These are phyloP conservation scores for Wickerhamiella infanticola DNA, from an alignment of 1,139 yeast genomes.

Conservation along the genomic window DNA sequence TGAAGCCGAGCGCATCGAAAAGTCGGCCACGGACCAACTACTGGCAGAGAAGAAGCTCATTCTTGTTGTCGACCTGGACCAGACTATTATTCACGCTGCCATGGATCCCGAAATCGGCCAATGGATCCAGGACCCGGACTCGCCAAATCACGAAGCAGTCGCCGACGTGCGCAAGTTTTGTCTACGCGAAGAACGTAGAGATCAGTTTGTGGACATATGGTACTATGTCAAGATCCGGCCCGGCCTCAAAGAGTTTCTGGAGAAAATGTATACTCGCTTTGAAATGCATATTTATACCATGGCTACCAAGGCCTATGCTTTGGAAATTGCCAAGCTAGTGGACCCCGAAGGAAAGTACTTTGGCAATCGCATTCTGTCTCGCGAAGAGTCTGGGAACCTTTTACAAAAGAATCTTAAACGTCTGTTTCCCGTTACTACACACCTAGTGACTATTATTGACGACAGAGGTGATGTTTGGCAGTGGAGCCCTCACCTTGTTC, in stretches of 20 bases:
- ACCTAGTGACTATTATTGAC: conserved; percentile 92
- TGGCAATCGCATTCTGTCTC: conserved; percentile 78
- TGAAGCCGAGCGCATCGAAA: conserved; percentile 80
- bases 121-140: conserved; percentile 77
- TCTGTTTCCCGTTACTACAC: conserved; percentile 87
- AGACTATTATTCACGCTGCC: conserved; percentile 94
- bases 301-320: conserved; percentile 96
- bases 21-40: conserved; percentile 45
- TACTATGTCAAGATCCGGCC: conserved; percentile 90
- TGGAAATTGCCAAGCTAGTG: conserved; percentile 74
- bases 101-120: conserved; percentile 96
- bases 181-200: conserved; percentile 39
- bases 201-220: conserved; percentile 36
- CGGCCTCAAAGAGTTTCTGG: conserved; percentile 60
- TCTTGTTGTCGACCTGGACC: conserved; percentile 90
- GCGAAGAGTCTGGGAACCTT: conserved; percentile 90
- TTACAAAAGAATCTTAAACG: conserved; percentile 81
- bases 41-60: conserved; percentile 54
- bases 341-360: conserved; percentile 80
- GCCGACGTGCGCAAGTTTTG: conserved; percentile 68
- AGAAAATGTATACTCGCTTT: conserved; percentile 44
- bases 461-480: conserved; percentile 99
- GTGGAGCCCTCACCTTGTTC: conserved; percentile 83
- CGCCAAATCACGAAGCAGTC: conserved; percentile 73
- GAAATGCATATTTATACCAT: conserved; percentile 94